Evolutionary conservation across 352 stramenopile genomes (phyloP).

Genomic region (Plasmopara viticola): DNA sequence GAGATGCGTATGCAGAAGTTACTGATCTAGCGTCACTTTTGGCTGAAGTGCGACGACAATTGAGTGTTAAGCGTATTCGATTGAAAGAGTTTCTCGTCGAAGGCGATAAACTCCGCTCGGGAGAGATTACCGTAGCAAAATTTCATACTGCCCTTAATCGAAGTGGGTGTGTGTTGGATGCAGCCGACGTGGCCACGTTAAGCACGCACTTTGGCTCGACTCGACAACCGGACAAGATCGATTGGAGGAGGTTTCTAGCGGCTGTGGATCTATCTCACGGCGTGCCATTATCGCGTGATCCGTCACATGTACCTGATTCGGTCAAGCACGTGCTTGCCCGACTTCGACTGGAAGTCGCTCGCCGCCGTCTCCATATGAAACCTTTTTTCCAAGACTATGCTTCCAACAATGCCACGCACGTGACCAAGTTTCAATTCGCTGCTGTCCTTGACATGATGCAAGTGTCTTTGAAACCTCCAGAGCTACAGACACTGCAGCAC

Average conservation of each 20-base stretch:
- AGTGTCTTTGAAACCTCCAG: slow-evolving; percentile 35
- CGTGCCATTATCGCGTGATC: not conserved
- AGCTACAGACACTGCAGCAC: slow-evolving; percentile 45
- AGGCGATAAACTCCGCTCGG: slow-evolving; percentile 70
- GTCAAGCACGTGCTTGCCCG: slow-evolving; percentile 34
- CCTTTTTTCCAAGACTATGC: slow-evolving; percentile 86
- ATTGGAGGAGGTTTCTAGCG: slow-evolving; percentile 69
- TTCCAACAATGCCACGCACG: slow-evolving; percentile 59
- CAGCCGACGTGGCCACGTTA: slow-evolving; percentile 56
- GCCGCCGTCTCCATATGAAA: slow-evolving; percentile 76
- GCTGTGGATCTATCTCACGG: slow-evolving; percentile 44
- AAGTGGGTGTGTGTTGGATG: slow-evolving; percentile 62
- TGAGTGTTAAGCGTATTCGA: slow-evolving; percentile 57
- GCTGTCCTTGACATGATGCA: slow-evolving; percentile 84
- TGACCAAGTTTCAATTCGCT: slow-evolving; percentile 80
- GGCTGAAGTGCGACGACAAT: slow-evolving; percentile 51
- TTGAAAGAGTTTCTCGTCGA: slow-evolving; percentile 82
- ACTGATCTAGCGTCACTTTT: slow-evolving; percentile 43
- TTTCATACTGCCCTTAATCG: slow-evolving; percentile 83
- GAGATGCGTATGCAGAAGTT: slow-evolving; percentile 19
- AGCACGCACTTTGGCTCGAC: slow-evolving; percentile 53
- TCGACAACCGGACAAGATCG: slow-evolving; percentile 64
- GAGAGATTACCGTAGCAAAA: slow-evolving; percentile 78
- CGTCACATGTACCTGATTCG: slow-evolving; percentile 13
- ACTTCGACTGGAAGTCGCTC: slow-evolving; percentile 50